Base-by-base conservation (phyloP, 352 stramenopile species). In the Pythium rhizo-oryzae region DNA sequence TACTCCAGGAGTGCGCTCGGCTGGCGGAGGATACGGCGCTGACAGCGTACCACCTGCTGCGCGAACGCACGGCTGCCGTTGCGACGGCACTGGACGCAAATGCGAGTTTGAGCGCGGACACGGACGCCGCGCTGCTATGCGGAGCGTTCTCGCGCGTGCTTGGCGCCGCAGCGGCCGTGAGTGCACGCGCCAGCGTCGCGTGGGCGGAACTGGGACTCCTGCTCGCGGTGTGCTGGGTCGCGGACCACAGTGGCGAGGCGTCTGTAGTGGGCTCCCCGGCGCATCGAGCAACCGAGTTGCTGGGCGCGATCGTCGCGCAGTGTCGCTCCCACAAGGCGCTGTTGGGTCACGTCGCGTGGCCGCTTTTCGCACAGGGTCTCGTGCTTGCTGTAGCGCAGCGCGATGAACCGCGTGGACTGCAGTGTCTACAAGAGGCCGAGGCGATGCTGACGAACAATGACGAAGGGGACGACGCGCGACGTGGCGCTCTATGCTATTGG, bases 401-500 rank as follows among this genome's bases (percentile, higher is more conserved):
- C 8, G 72, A 88, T 12, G 46, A 59, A 37, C 21, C 59, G 2
- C 64, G 60, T 41, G 79, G 79, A 11, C 28, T 89, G 24, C 11
- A 35, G 13, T 75, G 61, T 44, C 81, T 92, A 39, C 51, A 28
- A 15, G 37, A 51, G n/a, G 75, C 63, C 1, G 66, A 49, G 12
- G 28, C 64, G 9, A 13, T 75, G 58, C 59, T 1, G 15, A 8
- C 8, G 9, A n/a, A 4, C 49, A 25, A 43, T 9, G 37, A 43
- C 37, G 11, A 43, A 4, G 18, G 41, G 23, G 35, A 28, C 1
- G 54, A 59, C 18, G 1, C 12, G 18, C n/a, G 30, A 33, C 25
- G 39, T 12, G 77, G 79, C 1, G 66, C 67, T 12, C 50, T 88
- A 13, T 69, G 74, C 33, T 93, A 89, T 55, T 93, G 85, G 85